These are phyloP conservation scores for Penicillium lividum DNA, from an alignment of 495 filamentous ascomycete genomes.

Conservation along the genomic window DNA sequence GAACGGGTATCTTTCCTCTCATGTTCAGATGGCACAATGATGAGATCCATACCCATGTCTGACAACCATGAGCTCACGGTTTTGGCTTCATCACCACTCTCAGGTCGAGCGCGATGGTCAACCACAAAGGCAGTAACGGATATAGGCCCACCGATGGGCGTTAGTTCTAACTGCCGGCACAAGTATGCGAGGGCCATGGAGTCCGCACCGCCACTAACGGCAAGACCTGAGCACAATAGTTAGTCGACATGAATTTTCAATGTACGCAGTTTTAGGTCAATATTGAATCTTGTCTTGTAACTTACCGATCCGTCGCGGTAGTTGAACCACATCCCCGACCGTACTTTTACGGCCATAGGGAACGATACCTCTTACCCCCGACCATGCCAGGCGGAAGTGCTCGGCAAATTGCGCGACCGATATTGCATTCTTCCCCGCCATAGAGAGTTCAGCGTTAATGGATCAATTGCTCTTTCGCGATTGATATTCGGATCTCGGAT, in stretches of 20 bases:
- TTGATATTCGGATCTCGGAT: conserved; percentile 4
- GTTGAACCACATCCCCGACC: neutral
- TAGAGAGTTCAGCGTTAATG: conserved; percentile 6
- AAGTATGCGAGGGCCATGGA: conserved; percentile 90
- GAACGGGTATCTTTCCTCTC: neutral
- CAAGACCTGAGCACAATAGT: conserved; percentile 58
- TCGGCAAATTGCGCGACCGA: conserved; percentile 52
- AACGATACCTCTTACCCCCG: conserved; percentile 29
- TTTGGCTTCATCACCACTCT: conserved; percentile 67
- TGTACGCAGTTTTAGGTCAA: neutral
- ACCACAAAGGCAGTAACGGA: conserved; percentile 68
- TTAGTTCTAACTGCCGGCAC: conserved; percentile 50
- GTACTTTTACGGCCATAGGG: neutral
- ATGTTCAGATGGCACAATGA: neutral
- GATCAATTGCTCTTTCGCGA: conserved; percentile 9
- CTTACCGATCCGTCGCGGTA: conserved; percentile 18
- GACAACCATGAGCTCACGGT: conserved; percentile 57
- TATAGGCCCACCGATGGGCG: conserved; percentile 24
- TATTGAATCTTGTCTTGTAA: conserved; percentile 5
- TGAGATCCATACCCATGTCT: conserved; percentile 35
- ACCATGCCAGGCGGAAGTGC: conserved; percentile 52
- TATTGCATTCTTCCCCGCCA: conserved; percentile 41
- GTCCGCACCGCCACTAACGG: conserved; percentile 90
- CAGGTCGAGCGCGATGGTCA: conserved; percentile 72
- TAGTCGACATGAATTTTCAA: neutral